Evolutionary conservation across 225 moss, liverwort and hornwort genomes (phyloP), one percentile per base, ranked within the genome.

Genomic region (Thuidium tamariscinum): DNA sequence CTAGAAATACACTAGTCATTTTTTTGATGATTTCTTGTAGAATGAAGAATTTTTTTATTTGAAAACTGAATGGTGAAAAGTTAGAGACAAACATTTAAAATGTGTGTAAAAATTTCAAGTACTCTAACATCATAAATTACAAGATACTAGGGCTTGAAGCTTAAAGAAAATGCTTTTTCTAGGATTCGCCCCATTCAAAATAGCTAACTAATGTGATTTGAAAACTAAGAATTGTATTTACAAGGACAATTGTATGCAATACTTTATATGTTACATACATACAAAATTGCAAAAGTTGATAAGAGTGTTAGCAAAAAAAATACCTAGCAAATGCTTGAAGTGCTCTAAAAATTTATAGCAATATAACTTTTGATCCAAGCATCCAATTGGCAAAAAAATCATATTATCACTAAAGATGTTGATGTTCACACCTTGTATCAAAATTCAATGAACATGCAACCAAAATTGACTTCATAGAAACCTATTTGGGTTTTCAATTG

Each of bases 271-370:
- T 69, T 14, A 41, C 1, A 25, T 41, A 25, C 2, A 14, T 69
- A 2, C 8, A 2, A 69, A 69, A 25, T 14, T 41, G 14, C 14
- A 41, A 41, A 69, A 41, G 4, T 23, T 25, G 4, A 68, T 68
- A 8, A 25, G 0, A 4, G 0, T 25, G 13, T 69, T 41, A 14
- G 8, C 14, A 25, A 25, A 69, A 41, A 5, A 41, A 6, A 44
- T 60, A 12, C 26, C 27, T 6, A 19, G 20, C 6, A 60, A 29
- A 13, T 69, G 39, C 25, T 13, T 1, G 8, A 25, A 25, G 8
- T 39, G 14, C 4, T 2, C 2, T 2, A 4, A 69, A 69, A 41
- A 2, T 41, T 41, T 0, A 69, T 0, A 0, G 1, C 7, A 67
- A 1, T 6, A 22, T 37, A 37, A 67, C 4, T 39, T 39, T 68